These are phyloP conservation scores for Didymella lethalis DNA, from an alignment of 2,329 filamentous ascomycete genomes.

Conservation along the genomic window DNA sequence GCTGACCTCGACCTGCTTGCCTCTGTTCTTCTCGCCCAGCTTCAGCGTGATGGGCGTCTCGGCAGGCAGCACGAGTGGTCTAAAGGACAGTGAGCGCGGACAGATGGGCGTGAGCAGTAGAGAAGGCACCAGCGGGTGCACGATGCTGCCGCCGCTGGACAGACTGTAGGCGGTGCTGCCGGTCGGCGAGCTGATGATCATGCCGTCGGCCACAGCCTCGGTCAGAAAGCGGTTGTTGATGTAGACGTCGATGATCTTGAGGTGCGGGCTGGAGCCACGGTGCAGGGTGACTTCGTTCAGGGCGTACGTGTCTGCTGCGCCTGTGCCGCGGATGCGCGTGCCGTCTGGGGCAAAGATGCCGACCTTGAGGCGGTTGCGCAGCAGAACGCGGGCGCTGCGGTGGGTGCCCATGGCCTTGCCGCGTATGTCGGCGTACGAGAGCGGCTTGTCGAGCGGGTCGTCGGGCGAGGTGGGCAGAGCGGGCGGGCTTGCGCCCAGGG, in stretches of 20 bases:
- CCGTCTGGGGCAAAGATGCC: constrained; percentile 79
- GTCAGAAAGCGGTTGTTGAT: constrained; percentile 90
- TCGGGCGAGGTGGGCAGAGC: constrained; percentile 69
- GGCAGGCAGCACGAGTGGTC: constrained; percentile 86
- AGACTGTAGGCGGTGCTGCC: constrained; percentile 95
- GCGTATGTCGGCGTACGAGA: constrained; percentile 72
- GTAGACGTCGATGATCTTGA: constrained; percentile 90
- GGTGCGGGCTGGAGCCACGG: constrained; percentile 85
- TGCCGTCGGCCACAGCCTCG: constrained; percentile 92
- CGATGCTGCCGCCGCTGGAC: constrained; percentile 90
- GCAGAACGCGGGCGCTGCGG: constrained; percentile 79
- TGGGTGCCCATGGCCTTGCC: constrained; percentile 82
- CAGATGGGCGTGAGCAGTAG: constrained; percentile 94
- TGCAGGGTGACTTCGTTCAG: constrained; percentile 97
- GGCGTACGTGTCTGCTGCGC: constrained; percentile 64
- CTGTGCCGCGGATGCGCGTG: constrained; percentile 50
- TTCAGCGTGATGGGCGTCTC: constrained; percentile 84
- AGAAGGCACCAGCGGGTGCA: constrained; percentile 89
- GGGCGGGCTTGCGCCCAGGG: constrained; percentile 72
- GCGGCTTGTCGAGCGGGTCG: constrained; percentile 39
- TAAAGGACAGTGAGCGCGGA: constrained; percentile 88
- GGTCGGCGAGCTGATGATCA: constrained; percentile 92
- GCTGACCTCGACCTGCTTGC: constrained; percentile 59
- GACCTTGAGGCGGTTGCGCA: constrained; percentile 86
- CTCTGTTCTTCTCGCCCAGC: constrained; percentile 70